Evolutionary conservation across 1,284 basidiomycete genomes (phyloP).

Genomic region (Pascua guehoae): DNA sequence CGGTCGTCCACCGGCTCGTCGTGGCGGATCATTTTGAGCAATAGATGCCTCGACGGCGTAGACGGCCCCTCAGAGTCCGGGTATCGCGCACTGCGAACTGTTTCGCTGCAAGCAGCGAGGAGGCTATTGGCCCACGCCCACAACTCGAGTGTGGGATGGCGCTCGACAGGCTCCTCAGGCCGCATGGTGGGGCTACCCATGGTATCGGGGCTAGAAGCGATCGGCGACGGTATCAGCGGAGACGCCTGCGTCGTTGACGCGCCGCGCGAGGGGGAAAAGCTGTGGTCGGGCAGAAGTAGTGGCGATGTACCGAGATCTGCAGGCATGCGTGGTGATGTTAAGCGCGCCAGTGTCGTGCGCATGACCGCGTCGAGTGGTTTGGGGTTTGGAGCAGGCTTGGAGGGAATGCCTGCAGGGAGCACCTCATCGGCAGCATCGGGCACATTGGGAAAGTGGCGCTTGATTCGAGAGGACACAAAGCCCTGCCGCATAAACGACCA

Average conservation of each 20-base stretch:
- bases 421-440: constrained; percentile 8
- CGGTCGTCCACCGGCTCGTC: no score
- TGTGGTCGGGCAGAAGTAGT: constrained; percentile 3
- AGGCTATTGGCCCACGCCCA: constrained; percentile 19
- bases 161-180: constrained; percentile 1
- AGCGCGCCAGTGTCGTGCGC: constrained; percentile 7
- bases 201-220: constrained; percentile 10
- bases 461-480: constrained; percentile 30
- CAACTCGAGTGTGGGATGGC: constrained; percentile 10
- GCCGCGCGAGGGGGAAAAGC: background rate
- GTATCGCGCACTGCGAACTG: background rate
- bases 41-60: no score
- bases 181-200: background rate
- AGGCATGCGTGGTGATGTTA: background rate
- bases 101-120: constrained; percentile 2
- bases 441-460: constrained; percentile 29
- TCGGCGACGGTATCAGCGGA: background rate
- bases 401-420: background rate
- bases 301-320: background rate
- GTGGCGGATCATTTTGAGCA: no score
- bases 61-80: no score
- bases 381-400: background rate
- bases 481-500: constrained; percentile 44
- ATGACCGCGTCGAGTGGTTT: constrained; percentile 7
- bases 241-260: background rate